Evolutionary conservation across 331 rosid species (phyloP), one percentile per base, ranked within the genome.

Genomic region (Cydonia oblonga): DNA sequence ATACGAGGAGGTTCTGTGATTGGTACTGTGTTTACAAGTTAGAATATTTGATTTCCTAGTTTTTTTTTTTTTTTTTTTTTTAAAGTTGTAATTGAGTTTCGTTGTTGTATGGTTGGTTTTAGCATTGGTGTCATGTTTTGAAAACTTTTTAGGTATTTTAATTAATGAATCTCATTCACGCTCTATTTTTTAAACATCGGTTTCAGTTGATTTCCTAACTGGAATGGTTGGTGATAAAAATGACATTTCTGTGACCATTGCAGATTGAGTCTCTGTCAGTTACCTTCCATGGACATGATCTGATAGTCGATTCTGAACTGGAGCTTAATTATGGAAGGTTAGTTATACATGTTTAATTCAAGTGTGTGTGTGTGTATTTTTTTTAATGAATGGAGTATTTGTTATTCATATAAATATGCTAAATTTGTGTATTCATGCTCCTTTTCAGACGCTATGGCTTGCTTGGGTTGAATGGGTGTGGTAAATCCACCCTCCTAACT

Each of bases 301-400:
- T 91, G 35, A 88, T 95, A 35, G 97, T 95, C 57, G 99, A 95
- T 82, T 80, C 96, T 51, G 97, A 89, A 60, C 79, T 95, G 81
- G 99, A 95, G 92, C 96, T 95, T 23, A 95, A 95, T 40, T 95
- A 89, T 84, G 97, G 99, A 76, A 95, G 97, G 97, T 95, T 72
- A 5, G 92, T 77, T 66, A 22, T 1, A 20, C n/a, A 52, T 12
- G 16, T 38, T 71, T 74, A 13, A 5, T 70, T 76, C 26, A 10
- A 28, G 16, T 38, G 4, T 38, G 4, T 38, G 9, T 32, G 8
- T 32, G 1, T 38, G 1, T 35, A 2, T 35, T 0, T 38, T 9
- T 1, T 38, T 38, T 29, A 0, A 38, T 40, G 46, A 13, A 11
- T 38, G 22, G 14, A 58, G 13, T 23, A 7, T 44, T 77, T 44